Evolutionary conservation across 2,329 filamentous ascomycete species (phyloP).

Genomic region (Elsinoe perseae): DNA sequence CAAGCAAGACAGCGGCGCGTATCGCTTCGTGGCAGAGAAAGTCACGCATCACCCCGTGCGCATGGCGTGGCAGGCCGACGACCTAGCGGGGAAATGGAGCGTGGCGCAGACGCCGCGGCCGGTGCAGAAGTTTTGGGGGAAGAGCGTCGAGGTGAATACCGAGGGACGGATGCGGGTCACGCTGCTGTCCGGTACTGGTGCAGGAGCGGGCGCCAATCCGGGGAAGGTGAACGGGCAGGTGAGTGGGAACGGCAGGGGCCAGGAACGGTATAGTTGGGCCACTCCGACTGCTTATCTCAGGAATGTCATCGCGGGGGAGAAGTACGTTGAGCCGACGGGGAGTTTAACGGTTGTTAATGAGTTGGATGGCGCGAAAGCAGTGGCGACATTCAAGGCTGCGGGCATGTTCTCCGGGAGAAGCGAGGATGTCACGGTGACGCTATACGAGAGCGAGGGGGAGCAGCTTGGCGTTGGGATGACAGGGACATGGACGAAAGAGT

Average conservation of each 20-base stretch:
- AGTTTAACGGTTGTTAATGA: slow-evolving; percentile 83
- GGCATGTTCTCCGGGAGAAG: slow-evolving; percentile 95
- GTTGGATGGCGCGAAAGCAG: slow-evolving; percentile 69
- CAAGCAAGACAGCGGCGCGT: slow-evolving; percentile 48
- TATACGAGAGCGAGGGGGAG: slow-evolving; percentile 47
- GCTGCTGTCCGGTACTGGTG: slow-evolving; percentile 40
- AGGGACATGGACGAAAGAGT: slow-evolving; percentile 76
- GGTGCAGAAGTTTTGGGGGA: slow-evolving; percentile 97
- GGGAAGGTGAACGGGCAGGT: slow-evolving; percentile 39
- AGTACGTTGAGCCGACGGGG: slow-evolving; percentile 92
- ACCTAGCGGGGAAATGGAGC: slow-evolving; percentile 56
- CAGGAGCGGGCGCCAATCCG: slow-evolving; percentile 30
- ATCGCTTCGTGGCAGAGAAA: slow-evolving; percentile 90
- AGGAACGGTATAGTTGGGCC: slow-evolving; percentile 82
- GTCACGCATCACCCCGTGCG: slow-evolving; percentile 87
- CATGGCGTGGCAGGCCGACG: slow-evolving; percentile 86
- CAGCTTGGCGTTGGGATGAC: slow-evolving; percentile 60
- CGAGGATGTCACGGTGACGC: slow-evolving; percentile 77
- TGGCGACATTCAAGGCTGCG: slow-evolving; percentile 86
- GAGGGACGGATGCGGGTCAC: slow-evolving; percentile 77
- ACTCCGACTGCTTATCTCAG: slow-evolving; percentile 83
- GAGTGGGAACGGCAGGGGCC: neutral
- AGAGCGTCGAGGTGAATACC: slow-evolving; percentile 87
- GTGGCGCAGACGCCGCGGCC: slow-evolving; percentile 81
- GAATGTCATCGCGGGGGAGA: slow-evolving; percentile 96